Conservation (phyloP, 1,284 basidiomycete genomes). For the Gymnopus androsaceus region DNA sequence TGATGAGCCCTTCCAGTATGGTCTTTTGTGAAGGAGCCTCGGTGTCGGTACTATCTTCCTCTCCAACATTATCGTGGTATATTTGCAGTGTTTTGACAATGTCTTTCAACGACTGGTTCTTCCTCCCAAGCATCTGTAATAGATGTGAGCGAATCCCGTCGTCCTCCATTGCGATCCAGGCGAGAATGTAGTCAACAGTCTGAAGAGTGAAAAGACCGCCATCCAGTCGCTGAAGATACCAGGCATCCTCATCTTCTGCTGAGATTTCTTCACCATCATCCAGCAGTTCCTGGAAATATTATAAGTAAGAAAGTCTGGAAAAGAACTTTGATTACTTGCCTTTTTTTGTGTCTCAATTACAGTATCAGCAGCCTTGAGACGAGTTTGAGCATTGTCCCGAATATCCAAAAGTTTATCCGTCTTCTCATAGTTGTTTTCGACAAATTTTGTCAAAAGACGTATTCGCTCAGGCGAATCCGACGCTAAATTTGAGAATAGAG, state of each 20-base stretch:
- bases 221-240: conserved; percentile 85
- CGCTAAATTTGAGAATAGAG: conserved; percentile 85
- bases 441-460: conserved; percentile 90
- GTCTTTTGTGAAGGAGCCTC: conserved; percentile 57
- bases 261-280: conserved; percentile 61
- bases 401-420: conserved; percentile 91
- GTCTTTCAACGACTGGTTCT: conserved; percentile 65
- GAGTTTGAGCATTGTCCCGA: conserved; percentile 65
- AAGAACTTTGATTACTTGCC: conserved; percentile 37
- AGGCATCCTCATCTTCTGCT: conserved; percentile 70
- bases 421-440: conserved; percentile 90
- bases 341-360: conserved; percentile 70
- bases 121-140: conserved; percentile 73
- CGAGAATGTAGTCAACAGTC: conserved; percentile 89
- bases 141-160: conserved; percentile 87
- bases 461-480: conserved; percentile 84
- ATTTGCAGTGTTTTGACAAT: conserved; percentile 65
- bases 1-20: conserved; percentile 70
- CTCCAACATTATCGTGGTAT: conserved; percentile 74
- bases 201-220: conserved; percentile 89
- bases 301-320: background rate
- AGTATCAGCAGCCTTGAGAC: conserved; percentile 60
- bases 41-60: conserved; percentile 38
- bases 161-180: conserved; percentile 97
- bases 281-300: conserved; percentile 48